phyloP scores from a whole-genome alignment of 371 early-diverging fungal genomes.

The Capillidium heterosporum region DNA sequence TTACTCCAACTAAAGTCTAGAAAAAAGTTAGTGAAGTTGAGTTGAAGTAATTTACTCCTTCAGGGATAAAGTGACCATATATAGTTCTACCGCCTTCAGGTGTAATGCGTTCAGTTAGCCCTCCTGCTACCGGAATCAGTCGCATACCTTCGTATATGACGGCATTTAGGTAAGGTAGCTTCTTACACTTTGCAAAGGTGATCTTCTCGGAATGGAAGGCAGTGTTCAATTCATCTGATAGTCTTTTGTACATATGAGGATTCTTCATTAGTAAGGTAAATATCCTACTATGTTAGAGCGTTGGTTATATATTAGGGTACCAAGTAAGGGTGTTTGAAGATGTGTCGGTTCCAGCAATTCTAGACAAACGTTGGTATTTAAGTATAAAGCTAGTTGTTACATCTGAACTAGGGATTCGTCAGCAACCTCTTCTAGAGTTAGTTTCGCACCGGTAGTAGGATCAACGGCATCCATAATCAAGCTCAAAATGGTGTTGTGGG shows the following conservation, averaged over 20 bases:
- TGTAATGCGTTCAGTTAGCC: conserved; percentile 10
- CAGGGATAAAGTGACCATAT: conserved; percentile 9
- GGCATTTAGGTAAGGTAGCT: conserved; percentile 1
- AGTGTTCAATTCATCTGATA: not conserved
- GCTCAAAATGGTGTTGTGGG: not conserved
- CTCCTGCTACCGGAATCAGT: not conserved
- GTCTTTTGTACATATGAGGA: not conserved
- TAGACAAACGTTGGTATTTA: not conserved
- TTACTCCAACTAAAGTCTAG: not conserved
- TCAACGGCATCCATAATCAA: not conserved
- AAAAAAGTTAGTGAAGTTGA: not conserved
- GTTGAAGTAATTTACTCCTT: not conserved
- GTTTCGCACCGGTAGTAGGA: not conserved
- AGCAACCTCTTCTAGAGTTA: not conserved
- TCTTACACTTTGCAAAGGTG: not conserved
- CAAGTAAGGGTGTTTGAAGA: not conserved
- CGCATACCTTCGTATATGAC: conserved; percentile 4
- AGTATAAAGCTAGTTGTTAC: too few relatives aligned
- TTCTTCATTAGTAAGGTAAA: not conserved
- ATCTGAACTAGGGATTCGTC: not conserved
- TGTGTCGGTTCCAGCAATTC: not conserved
- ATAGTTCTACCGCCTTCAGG: conserved; percentile 12
- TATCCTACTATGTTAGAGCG: not conserved
- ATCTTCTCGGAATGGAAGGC: not conserved
- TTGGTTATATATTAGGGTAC: not conserved